Conservation (phyloP, 768 basidiomycete species). For the Paxillus ammoniavirescens region DNA sequence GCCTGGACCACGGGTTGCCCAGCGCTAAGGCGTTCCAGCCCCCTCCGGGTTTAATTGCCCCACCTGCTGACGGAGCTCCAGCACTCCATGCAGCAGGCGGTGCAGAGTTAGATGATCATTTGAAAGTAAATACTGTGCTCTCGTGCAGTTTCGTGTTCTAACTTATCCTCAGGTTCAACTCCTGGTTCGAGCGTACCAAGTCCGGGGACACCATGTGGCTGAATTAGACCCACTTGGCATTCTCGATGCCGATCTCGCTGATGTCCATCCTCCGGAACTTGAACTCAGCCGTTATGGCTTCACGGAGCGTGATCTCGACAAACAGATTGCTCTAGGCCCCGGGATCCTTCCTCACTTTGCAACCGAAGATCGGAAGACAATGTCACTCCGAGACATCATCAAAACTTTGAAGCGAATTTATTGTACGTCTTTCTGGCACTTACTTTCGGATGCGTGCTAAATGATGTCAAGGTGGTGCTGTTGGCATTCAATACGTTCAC, state of each 20-base stretch:
- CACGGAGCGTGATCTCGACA: slow-evolving; percentile 90
- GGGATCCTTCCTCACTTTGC: slow-evolving; percentile 97
- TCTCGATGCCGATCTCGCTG: slow-evolving; percentile 81
- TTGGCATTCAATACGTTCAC: slow-evolving; percentile 91
- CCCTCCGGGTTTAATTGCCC: slow-evolving; percentile 70
- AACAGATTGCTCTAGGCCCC: slow-evolving; percentile 91
- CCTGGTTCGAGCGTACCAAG: slow-evolving; percentile 97
- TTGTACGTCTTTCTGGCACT: slow-evolving; percentile 53
- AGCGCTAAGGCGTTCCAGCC: slow-evolving; percentile 82
- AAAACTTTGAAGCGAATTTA: slow-evolving; percentile 89
- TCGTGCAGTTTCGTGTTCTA: slow-evolving; percentile 1
- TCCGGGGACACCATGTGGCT: slow-evolving; percentile 95
- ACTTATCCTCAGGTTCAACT: slow-evolving; percentile 76
- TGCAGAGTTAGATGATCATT: slow-evolving; percentile 85
- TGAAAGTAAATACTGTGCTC: slow-evolving; percentile 62
- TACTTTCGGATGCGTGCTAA: neutral
- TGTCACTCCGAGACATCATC: slow-evolving; percentile 92
- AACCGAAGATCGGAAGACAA: slow-evolving; percentile 77
- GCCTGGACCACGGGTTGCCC: slow-evolving; percentile 83
- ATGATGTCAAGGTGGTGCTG: slow-evolving; percentile 62
- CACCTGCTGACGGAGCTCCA: slow-evolving; percentile 78
- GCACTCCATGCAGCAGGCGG: slow-evolving; percentile 66
- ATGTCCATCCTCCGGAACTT: slow-evolving; percentile 81
- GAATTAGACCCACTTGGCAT: slow-evolving; percentile 96
- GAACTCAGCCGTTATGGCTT: slow-evolving; percentile 95